Evolutionary conservation across 2,329 filamentous ascomycete genomes (phyloP), one percentile per base, ranked within the genome.

Genomic region (Trichoderma breve): DNA sequence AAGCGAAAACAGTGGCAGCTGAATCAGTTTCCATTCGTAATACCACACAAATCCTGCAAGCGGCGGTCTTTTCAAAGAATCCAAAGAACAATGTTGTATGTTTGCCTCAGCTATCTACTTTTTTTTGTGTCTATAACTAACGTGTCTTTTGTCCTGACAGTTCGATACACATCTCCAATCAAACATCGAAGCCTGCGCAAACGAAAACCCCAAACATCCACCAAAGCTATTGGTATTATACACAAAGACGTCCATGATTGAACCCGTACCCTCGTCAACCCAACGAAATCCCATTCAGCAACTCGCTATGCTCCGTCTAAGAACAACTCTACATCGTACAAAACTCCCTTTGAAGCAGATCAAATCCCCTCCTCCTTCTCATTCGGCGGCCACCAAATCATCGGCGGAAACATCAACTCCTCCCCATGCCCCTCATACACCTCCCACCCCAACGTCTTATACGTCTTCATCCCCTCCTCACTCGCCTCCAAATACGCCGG

Each of bases 401-500:
- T 71, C 14, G 71, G 68, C 28, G 71, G 69, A 57, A 60, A 71
- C 51, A 26, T 26, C 43, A 71, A 7, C 28, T 53, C 15, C 21
- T 62, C 28, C 5, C 39, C 51, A 7, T 39, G 24, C 1, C 47
- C 71, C 14, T 55, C 39, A 24, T 61, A 53, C 3, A 58, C 61
- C 39, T 73, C 62, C 66, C 67, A 72, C 39, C 72, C 71, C 18
- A 73, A 34, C 14, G 47, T 65, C 61, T 63, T 55, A 53, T 72
- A 73, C 71, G 72, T 55, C 36, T 34, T 70, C 67, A 62, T 64
- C 30, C 72, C 72, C 21, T 72, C 71, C 30, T 70, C 71, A 9
- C 71, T 73, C 60, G 72, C 71, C 71, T 73, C 72, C 43, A 73
- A 36, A 58, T 72, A 73, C 15, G 65, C 71, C 60, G 71, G 72